Percentiles rank a stretch among this genome's conserved stretches.
These are phyloP conservation scores for Quercus wislizeni DNA, from an alignment of 306 rosid genomes.

Conservation along the genomic window DNA sequence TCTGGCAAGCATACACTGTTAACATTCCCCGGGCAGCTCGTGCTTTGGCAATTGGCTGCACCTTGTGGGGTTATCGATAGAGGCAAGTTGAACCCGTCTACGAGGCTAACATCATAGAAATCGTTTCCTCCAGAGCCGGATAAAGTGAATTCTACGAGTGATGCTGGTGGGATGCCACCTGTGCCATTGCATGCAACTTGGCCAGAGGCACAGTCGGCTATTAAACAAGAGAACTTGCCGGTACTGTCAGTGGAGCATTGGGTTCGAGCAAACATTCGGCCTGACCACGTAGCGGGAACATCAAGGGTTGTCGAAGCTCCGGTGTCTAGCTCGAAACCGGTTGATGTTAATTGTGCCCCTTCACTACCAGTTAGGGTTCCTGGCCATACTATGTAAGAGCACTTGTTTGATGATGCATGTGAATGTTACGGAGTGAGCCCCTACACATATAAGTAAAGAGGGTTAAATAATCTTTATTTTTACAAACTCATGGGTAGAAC, in stretches of 20 bases:
- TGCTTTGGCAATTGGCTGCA: conserved; percentile 25
- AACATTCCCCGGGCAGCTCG: conserved; percentile 31
- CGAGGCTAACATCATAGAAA: conserved; percentile 59
- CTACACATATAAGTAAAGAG: neutral
- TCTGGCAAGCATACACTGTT: conserved; percentile 28
- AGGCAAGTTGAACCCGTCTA: conserved; percentile 29
- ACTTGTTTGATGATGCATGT: conserved; percentile 34
- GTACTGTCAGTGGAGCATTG: too few species aligned
- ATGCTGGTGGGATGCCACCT: conserved; percentile 48
- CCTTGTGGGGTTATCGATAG: conserved; percentile 36
- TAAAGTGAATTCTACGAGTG: conserved; percentile 37
- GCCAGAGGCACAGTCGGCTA: conserved; percentile 56
- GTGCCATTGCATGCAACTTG: conserved; percentile 56
- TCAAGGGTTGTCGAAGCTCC: too few species aligned
- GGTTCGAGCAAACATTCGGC: too few species aligned
- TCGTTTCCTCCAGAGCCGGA: conserved; percentile 41
- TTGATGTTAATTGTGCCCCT: conserved; percentile 36
- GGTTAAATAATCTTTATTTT: too few species aligned
- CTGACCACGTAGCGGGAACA: too few species aligned
- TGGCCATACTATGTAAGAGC: conserved; percentile 54
- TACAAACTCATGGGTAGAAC: too few species aligned
- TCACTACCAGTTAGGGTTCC: conserved; percentile 42
- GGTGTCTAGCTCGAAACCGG: conserved; percentile 40
- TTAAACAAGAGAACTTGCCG: conserved; percentile 38
- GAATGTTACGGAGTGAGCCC: conserved; percentile 36